Evolutionary conservation across 371 early-diverging fungal species (phyloP).

Genomic region (Mucor saturninus): DNA sequence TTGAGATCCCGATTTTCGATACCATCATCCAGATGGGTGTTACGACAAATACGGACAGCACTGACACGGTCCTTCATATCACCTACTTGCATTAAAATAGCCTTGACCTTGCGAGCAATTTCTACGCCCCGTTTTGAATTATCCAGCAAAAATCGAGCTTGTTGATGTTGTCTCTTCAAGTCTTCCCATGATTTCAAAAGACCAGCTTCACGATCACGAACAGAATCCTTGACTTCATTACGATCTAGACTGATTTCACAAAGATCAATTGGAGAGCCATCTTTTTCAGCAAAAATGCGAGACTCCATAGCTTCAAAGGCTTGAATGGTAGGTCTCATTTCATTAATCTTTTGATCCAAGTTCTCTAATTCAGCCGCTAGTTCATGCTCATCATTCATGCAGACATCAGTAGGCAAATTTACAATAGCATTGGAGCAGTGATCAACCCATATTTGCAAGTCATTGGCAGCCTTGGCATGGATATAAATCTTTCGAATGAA

Average conservation of each 20-base stretch:
- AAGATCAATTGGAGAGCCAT: constrained; percentile 30
- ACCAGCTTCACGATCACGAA: constrained; percentile 32
- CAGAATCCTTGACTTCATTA: constrained; percentile 27
- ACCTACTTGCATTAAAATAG: constrained; percentile 47
- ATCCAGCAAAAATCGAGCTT: constrained; percentile 30
- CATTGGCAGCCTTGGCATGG: constrained; percentile 49
- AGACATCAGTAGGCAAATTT: constrained; percentile 44
- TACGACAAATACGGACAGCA: constrained; percentile 36
- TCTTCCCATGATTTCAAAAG: constrained; percentile 46
- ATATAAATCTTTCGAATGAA: constrained; percentile 44
- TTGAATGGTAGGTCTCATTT: constrained; percentile 44
- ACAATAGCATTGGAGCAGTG: constrained; percentile 45
- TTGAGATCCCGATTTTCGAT: constrained; percentile 32
- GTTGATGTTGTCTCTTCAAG: constrained; percentile 33
- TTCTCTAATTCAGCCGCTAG: constrained; percentile 40
- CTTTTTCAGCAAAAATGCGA: constrained; percentile 33
- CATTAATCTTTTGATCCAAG: constrained; percentile 41
- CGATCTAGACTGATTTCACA: constrained; percentile 32
- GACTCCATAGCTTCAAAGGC: constrained; percentile 46
- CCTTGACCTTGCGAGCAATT: constrained; percentile 53
- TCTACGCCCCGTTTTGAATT: constrained; percentile 40
- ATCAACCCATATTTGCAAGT: constrained; percentile 47
- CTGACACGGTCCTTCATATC: constrained; percentile 48
- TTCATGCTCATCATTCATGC: constrained; percentile 47
- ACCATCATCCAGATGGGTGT: constrained; percentile 12